Conservation (phyloP, 768 basidiomycete species). For the Sistotremastrum suecicum region DNA sequence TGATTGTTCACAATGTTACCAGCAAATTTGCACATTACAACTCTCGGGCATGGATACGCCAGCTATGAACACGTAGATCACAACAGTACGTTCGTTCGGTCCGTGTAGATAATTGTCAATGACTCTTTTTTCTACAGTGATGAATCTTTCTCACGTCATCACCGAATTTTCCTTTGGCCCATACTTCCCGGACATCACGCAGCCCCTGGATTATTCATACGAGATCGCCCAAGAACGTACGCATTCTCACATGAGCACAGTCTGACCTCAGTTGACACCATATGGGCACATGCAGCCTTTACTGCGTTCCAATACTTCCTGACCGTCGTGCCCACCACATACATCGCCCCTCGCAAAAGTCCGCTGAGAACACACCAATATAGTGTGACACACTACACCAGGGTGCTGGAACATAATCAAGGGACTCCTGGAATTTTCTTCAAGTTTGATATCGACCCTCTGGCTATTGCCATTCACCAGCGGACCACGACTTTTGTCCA, state of each 20-base stretch:
- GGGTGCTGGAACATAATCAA: slow-evolving; percentile 54
- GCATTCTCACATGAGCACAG: slow-evolving; percentile 15
- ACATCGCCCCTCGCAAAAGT: slow-evolving; percentile 54
- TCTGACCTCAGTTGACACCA: slow-evolving; percentile 4
- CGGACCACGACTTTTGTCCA: slow-evolving; percentile 73
- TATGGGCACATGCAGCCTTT: slow-evolving; percentile 39
- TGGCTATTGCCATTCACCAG: slow-evolving; percentile 75
- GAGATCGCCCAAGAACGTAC: slow-evolving; percentile 56
- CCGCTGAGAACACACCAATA: slow-evolving; percentile 76
- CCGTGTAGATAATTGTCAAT: neutral
- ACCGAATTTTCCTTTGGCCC: slow-evolving; percentile 96
- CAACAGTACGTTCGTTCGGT: slow-evolving; percentile 35
- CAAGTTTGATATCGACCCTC: slow-evolving; percentile 93
- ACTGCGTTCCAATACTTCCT: slow-evolving; percentile 91
- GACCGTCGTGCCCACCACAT: slow-evolving; percentile 90
- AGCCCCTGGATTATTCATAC: slow-evolving; percentile 86
- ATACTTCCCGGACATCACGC: slow-evolving; percentile 87
- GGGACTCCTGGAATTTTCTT: slow-evolving; percentile 95
- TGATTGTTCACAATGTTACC: neutral
- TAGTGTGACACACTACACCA: slow-evolving; percentile 86
- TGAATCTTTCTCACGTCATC: slow-evolving; percentile 96
- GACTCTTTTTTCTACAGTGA: slow-evolving; percentile 34
- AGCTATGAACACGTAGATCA: slow-evolving; percentile 84
- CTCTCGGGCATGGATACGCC: slow-evolving; percentile 87
- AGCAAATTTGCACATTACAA: slow-evolving; percentile 92